These are phyloP conservation scores for Barnettozyma californica DNA, from an alignment of 805 yeast species.

Conservation along the genomic window DNA sequence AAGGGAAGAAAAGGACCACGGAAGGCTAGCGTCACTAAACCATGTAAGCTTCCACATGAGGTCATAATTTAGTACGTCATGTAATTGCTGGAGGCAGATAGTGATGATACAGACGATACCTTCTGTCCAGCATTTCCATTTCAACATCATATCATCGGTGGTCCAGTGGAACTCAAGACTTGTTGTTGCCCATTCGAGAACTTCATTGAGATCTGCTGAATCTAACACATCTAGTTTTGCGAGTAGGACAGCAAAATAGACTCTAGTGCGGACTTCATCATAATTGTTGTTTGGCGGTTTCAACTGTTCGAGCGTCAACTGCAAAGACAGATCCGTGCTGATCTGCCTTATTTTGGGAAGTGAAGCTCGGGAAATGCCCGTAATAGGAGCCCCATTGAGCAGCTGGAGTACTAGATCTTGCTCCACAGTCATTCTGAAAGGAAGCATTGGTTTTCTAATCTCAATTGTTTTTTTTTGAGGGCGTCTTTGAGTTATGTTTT, in stretches of 20 bases:
- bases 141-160: neutral
- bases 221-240: neutral
- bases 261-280: neutral
- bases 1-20: neutral
- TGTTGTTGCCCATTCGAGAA: neutral
- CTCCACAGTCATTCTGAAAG: neutral
- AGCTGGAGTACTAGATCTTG: neutral
- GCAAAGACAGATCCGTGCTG: neutral
- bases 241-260: neutral
- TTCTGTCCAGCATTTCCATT: conserved; percentile 1
- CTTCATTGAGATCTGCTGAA: neutral
- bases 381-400: neutral
- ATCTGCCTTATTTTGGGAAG: neutral
- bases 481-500: neutral
- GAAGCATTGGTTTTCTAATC: neutral
- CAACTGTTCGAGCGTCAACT: neutral
- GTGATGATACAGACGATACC: neutral
- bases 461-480: neutral
- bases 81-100: neutral
- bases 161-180: neutral
- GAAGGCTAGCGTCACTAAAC: neutral
- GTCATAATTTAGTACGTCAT: neutral
- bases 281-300: neutral
- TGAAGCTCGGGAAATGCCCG: neutral
- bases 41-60: neutral